Conservation (phyloP, 352 stramenopile species). For the Pythium scleroteichum region DNA sequence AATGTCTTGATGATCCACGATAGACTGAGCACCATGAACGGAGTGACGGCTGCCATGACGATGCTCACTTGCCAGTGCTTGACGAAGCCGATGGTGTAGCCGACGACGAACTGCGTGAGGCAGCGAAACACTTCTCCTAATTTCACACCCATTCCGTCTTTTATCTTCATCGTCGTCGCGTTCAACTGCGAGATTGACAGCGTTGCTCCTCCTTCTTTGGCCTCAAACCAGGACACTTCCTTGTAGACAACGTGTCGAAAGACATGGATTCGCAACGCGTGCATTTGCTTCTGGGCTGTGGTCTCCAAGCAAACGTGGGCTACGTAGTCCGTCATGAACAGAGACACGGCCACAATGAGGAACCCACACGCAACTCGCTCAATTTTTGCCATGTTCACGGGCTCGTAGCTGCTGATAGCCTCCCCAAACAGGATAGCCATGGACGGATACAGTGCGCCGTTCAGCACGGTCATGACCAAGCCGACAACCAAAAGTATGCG, state of each 20-base stretch:
- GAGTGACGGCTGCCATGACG: constrained; percentile 30
- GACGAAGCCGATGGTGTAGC: constrained; percentile 28
- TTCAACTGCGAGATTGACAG: constrained; percentile 20
- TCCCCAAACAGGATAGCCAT: constrained; percentile 39
- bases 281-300: constrained; percentile 28
- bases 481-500: constrained; percentile 23
- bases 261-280: constrained; percentile 26
- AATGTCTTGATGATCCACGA: constrained; percentile 35
- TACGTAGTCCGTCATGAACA: constrained; percentile 32
- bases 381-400: constrained; percentile 22
- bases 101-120: constrained; percentile 18
- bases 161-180: constrained; percentile 37
- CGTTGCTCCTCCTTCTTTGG: not conserved
- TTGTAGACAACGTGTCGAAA: constrained; percentile 30
- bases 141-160: constrained; percentile 40
- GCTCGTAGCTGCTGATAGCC: constrained; percentile 28
- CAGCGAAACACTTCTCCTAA: constrained; percentile 27
- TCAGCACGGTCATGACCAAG: constrained; percentile 21
- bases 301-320: constrained; percentile 27
- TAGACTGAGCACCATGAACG: constrained; percentile 27
- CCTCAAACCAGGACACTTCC: constrained; percentile 27
- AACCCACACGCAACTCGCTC: constrained; percentile 14
- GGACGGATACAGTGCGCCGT: constrained; percentile 32
- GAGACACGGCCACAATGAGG: constrained; percentile 23
- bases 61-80: constrained; percentile 28